A percentile compares a stretch with the other conserved stretches of the same genome.
phyloP scores from a whole-genome alignment of 306 rosid genomes.

The Gastrolobium villosum region DNA sequence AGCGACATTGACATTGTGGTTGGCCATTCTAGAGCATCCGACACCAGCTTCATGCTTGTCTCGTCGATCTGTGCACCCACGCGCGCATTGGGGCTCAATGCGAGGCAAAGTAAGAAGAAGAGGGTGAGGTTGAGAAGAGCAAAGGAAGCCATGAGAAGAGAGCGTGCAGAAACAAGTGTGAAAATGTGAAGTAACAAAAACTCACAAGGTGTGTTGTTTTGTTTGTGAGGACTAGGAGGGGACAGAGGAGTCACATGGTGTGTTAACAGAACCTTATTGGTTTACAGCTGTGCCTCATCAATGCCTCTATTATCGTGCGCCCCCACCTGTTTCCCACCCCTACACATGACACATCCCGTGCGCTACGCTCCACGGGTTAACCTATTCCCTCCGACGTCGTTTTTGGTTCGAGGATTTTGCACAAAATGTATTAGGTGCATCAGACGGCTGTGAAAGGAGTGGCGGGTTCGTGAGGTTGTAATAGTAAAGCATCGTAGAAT shows the following conservation, averaged over 20 bases:
- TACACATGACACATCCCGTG: constrained; percentile 14
- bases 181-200: not conserved
- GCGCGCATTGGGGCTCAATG: not conserved
- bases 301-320: constrained; percentile 49
- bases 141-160: constrained; percentile 37
- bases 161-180: not conserved
- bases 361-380: not conserved
- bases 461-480: not conserved
- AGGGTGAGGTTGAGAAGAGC: constrained; percentile 27
- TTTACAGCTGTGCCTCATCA: constrained; percentile 75
- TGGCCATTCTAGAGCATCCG: constrained; percentile 74
- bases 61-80: constrained; percentile 63
- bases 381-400: not conserved
- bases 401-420: not conserved
- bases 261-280: constrained; percentile 50
- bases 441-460: not conserved
- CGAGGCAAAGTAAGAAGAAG: constrained; percentile 39
- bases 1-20: constrained; percentile 61
- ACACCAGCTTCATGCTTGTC: constrained; percentile 62
- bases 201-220: not conserved
- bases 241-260: constrained; percentile 72
- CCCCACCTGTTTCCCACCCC: not conserved
- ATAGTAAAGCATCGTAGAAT: not conserved
- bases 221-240: not conserved
- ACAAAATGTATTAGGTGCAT: not conserved